Percentiles rank a stretch among this genome's conserved stretches.
Conservation (phyloP, 345 rosid genomes). For the Salix exigua region DNA sequence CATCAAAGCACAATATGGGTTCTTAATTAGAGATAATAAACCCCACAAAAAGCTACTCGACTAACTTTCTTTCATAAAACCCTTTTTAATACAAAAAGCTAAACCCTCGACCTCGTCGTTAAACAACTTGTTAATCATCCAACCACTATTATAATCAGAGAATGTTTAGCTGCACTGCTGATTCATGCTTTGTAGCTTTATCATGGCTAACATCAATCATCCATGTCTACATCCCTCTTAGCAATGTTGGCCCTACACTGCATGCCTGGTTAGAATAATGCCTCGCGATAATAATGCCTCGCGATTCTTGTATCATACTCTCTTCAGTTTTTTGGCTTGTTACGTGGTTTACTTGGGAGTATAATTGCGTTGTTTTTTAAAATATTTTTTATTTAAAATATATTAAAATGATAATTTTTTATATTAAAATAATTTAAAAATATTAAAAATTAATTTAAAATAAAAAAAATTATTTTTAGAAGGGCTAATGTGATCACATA, state of each 20-base stretch:
- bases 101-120: slow-evolving; percentile 23
- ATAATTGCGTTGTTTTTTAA: accelerated
- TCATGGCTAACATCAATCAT: slow-evolving; percentile 37
- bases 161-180: slow-evolving; percentile 26
- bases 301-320: not conserved
- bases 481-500: slow-evolving; percentile 7
- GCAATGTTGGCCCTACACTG: slow-evolving; percentile 28
- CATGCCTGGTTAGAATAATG: slow-evolving; percentile 46
- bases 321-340: not conserved
- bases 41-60: slow-evolving; percentile 18
- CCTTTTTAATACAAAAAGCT: slow-evolving; percentile 28
- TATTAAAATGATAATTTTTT: too few species aligned
- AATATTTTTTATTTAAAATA: too few species aligned
- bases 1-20: not conserved
- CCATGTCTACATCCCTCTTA: slow-evolving; percentile 29
- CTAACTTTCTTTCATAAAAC: slow-evolving; percentile 9
- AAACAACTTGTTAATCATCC: slow-evolving; percentile 12
- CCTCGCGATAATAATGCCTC: slow-evolving; percentile 30
- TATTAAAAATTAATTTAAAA: too few species aligned
- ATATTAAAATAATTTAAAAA: too few species aligned
- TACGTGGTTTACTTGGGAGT: not conserved
- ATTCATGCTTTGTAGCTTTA: slow-evolving; percentile 21
- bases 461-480: too few species aligned
- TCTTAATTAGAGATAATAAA: slow-evolving; percentile 18
- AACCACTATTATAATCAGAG: slow-evolving; percentile 23